Evolutionary conservation across 2,329 filamentous ascomycete species (phyloP), one percentile per base, ranked within the genome.

Genomic region (Neonectria coccinea): DNA sequence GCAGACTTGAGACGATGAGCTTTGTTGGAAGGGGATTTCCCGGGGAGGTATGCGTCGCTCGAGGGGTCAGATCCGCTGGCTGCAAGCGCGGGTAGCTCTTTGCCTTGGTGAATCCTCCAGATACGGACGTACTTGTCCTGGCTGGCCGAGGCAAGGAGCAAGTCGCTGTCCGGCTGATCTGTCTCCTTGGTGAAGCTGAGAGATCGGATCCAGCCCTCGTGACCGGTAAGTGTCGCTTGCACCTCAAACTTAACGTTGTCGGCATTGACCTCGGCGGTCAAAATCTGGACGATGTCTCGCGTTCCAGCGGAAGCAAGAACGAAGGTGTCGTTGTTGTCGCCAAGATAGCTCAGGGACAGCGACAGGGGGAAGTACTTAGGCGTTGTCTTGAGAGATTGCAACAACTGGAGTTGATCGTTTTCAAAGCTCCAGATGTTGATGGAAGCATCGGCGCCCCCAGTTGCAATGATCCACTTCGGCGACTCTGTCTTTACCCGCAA

Each of bases 101-200:
- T 86, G 36, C 92, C 93, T 66, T 87, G 83, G 68, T 92, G 92
- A 39, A 99, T 81, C 62, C 94, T 89, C 96, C 96, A 99, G 39
- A 99, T 86, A 44, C 96, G 91, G 64, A 98, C 91, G 74, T 98
- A 99, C 80, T 97, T 97, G 79, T 99, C 96, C 78, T 99, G 96
- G 76, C 95, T 98, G 22, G 94, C 94, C 11, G 95, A 98, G 1
- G 95, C 93, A 20, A 99, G 85, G 22, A 98, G 80, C 4, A 97
- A 77, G 76, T 97, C 94, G 56, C 87, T 87, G 0, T 81, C 78
- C 1, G 79, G 69, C 22, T 81, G 80, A 2, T 81, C 75, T 14
- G 79, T 85, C 74, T 96, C 92, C 64, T 82, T 82, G 1, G 88
- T 87, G 70, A 99, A 96, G 67, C 90, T 90, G 12, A 99, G 83